A percentile compares a stretch with the other conserved stretches of the same genome.
These are phyloP conservation scores for Xeromyces bisporus DNA, from an alignment of 495 filamentous ascomycete genomes.

Conservation along the genomic window DNA sequence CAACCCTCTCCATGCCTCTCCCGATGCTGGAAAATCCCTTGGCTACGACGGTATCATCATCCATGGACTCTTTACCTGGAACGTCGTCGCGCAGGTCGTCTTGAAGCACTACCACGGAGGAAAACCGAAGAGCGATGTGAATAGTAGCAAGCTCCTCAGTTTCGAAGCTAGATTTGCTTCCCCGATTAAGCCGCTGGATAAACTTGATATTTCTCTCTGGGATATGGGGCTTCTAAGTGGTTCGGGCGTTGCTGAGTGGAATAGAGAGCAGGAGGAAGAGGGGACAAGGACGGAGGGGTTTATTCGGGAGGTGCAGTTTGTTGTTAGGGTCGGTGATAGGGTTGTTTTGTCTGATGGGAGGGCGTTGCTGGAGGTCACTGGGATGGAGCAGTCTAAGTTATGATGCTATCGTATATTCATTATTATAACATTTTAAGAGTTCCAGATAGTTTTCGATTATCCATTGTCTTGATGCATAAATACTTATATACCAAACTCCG, in stretches of 20 bases:
- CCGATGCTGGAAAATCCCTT: conserved; percentile 1
- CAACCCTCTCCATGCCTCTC: conserved; percentile 4
- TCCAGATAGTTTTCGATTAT: no score
- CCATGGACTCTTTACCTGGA: conserved; percentile 5
- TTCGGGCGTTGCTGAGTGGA: background rate
- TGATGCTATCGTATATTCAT: no score
- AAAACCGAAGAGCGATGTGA: background rate
- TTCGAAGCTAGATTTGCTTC: background rate
- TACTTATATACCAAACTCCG: no score
- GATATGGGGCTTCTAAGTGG: background rate
- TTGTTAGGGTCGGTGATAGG: background rate
- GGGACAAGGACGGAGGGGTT: background rate
- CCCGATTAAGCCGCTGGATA: background rate
- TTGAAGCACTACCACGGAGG: conserved; percentile 1
- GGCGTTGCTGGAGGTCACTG: background rate
- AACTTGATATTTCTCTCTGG: background rate
- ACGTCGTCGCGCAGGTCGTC: conserved; percentile 1
- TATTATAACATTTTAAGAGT: no score
- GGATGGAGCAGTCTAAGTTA: background rate
- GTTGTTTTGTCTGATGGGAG: background rate
- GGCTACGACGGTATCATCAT: conserved; percentile 3
- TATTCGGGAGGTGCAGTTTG: background rate
- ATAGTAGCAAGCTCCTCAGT: background rate
- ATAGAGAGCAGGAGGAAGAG: background rate
- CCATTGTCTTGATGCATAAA: no score